Conservation (phyloP, 2,329 filamentous ascomycete species). For the Spiromastix sp. region DNA sequence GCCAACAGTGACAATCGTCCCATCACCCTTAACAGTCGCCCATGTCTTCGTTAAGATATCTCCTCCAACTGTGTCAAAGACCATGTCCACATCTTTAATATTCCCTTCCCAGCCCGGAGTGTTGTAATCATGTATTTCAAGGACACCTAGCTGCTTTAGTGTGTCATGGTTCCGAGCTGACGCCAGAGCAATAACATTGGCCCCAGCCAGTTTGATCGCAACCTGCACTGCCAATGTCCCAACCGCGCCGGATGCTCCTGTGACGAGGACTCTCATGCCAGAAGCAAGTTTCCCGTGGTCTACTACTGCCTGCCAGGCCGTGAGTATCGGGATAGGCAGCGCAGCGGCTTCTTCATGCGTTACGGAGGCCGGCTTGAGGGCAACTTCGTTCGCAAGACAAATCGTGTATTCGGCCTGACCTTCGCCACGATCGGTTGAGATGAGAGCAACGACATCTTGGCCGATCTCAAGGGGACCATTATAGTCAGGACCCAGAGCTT, state of each 20-base stretch:
- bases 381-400: conserved; percentile 25
- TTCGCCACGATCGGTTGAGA: too few species aligned
- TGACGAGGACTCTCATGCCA: conserved; percentile 34
- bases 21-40: conserved; percentile 27
- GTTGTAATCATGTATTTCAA: conserved; percentile 33
- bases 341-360: conserved; percentile 28
- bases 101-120: too few species aligned
- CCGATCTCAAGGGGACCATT: too few species aligned
- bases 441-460: too few species aligned
- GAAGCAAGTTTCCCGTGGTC: conserved; percentile 20
- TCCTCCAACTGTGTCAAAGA: conserved; percentile 36
- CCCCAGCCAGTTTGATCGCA: conserved; percentile 25
- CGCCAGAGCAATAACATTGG: conserved; percentile 29
- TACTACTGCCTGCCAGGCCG: conserved; percentile 36
- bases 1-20: conserved; percentile 30
- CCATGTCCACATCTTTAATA: conserved; percentile 30
- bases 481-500: too few species aligned
- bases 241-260: conserved; percentile 34
- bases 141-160: conserved; percentile 31
- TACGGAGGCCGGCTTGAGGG: conserved; percentile 22
- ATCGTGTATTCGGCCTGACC: conserved; percentile 31
- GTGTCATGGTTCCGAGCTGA: conserved; percentile 28
- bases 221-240: conserved; percentile 36
- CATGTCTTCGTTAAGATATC: conserved; percentile 30
- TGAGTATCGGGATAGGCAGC: conserved; percentile 31